These are phyloP conservation scores for Anacardium occidentale DNA, from an alignment of 345 rosid species.

Conservation along the genomic window DNA sequence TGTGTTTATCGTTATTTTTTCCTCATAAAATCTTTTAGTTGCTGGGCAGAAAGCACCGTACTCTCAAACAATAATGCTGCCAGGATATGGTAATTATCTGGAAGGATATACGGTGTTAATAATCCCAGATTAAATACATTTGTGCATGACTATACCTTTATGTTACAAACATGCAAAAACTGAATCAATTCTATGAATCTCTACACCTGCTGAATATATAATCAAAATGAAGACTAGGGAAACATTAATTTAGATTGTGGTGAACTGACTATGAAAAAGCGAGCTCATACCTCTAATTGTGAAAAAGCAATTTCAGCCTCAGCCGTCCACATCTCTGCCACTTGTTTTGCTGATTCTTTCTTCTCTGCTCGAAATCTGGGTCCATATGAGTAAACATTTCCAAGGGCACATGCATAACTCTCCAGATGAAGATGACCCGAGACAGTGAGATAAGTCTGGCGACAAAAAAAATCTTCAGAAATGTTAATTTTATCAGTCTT, in stretches of 20 bases:
- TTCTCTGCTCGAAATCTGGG: slow-evolving; percentile 72
- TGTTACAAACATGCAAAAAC: neutral
- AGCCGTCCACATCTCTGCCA: slow-evolving; percentile 81
- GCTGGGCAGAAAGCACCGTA: neutral
- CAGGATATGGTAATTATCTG: neutral
- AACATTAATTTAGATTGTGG: neutral
- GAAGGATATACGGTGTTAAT: neutral
- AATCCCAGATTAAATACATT: neutral
- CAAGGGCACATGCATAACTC: slow-evolving; percentile 88
- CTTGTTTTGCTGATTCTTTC: slow-evolving; percentile 42
- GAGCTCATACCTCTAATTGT: slow-evolving; percentile 58
- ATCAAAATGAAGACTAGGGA: neutral
- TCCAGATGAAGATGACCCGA: slow-evolving; percentile 85
- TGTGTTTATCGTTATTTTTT: neutral
- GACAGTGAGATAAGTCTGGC: slow-evolving; percentile 52
- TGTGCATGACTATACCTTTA: neutral
- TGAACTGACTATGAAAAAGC: neutral
- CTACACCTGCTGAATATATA: neutral
- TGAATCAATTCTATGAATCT: neutral
- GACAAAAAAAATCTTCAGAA: slow-evolving; percentile 59
- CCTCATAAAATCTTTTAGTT: neutral
- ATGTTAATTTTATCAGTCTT: slow-evolving; percentile 39
- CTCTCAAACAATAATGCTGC: neutral
- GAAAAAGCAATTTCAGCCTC: slow-evolving; percentile 85
- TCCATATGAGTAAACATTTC: slow-evolving; percentile 85